These are phyloP conservation scores for Candida anglica DNA, from an alignment of 805 yeast genomes.

Conservation along the genomic window DNA sequence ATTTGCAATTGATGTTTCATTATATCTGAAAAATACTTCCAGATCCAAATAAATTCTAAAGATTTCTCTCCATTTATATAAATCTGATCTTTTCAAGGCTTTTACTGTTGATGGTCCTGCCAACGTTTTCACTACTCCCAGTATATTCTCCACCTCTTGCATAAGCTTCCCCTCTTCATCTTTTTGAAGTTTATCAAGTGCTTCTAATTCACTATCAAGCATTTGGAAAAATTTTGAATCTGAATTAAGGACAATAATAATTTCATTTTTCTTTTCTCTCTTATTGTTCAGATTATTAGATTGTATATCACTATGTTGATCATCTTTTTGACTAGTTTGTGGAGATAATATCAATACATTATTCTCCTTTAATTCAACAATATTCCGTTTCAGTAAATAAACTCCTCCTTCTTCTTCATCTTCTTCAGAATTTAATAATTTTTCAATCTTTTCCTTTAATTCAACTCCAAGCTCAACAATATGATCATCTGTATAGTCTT, in stretches of 20 bases:
- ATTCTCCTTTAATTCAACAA: constrained; percentile 4
- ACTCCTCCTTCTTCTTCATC: constrained; percentile 11
- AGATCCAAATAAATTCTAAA: constrained; percentile 63
- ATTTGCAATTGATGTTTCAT: constrained; percentile 37
- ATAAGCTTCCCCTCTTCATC: constrained; percentile 42
- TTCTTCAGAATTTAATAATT: constrained; percentile 21
- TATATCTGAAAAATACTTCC: constrained; percentile 56
- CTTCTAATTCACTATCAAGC: constrained; percentile 50
- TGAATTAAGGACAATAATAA: constrained; percentile 44
- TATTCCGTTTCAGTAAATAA: constrained; percentile 1
- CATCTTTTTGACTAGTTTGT: constrained; percentile 12
- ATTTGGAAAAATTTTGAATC: constrained; percentile 60
- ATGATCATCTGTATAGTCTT: constrained; percentile 27
- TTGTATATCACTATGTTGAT: constrained; percentile 7
- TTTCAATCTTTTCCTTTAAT: constrained; percentile 23
- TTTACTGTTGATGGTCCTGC: constrained; percentile 34
- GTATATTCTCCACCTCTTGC: constrained; percentile 38
- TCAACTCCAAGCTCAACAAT: constrained; percentile 25
- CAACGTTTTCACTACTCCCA: constrained; percentile 33
- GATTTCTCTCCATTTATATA: constrained; percentile 67
- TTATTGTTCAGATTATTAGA: constrained; percentile 2
- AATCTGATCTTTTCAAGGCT: constrained; percentile 39
- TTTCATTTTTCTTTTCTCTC: constrained; percentile 23
- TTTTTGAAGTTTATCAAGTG: constrained; percentile 40
- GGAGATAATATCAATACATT: constrained; percentile 23